Evolutionary conservation across 371 early-diverging fungal genomes (phyloP).

Genomic region (Mucor velutinosus): DNA sequence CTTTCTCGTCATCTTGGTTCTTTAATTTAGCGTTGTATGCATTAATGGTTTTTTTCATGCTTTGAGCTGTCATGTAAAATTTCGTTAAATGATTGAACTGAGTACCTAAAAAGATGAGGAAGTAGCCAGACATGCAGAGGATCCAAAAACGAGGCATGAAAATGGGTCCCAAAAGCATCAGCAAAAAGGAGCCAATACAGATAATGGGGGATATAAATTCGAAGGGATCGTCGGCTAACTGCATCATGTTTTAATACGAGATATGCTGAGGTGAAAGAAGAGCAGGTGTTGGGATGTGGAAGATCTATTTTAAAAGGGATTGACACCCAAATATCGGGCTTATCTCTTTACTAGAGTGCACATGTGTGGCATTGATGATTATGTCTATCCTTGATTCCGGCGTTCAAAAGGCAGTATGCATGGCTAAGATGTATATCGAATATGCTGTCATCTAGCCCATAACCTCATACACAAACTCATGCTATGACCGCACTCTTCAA

Average conservation of each 20-base stretch:
- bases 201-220: constrained; percentile 44
- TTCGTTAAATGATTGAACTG: constrained; percentile 43
- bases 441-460: background rate
- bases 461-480: background rate
- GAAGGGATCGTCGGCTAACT: constrained; percentile 24
- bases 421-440: too few species aligned
- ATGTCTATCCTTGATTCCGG: background rate
- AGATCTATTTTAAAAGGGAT: background rate
- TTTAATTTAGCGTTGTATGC: background rate
- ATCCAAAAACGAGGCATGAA: constrained; percentile 40
- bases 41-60: constrained; percentile 27
- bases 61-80: constrained; percentile 36
- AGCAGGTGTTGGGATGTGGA: background rate
- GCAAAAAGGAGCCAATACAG: constrained; percentile 27
- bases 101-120: constrained; percentile 31
- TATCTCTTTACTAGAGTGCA: background rate
- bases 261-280: background rate
- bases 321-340: background rate
- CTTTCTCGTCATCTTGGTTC: constrained; percentile 8
- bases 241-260: background rate
- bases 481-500: background rate
- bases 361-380: background rate
- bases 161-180: constrained; percentile 38
- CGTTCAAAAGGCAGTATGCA: too few species aligned
- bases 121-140: constrained; percentile 31